These are phyloP conservation scores for Echites panduratus DNA, from an alignment of 257 asterid species.

Conservation along the genomic window DNA sequence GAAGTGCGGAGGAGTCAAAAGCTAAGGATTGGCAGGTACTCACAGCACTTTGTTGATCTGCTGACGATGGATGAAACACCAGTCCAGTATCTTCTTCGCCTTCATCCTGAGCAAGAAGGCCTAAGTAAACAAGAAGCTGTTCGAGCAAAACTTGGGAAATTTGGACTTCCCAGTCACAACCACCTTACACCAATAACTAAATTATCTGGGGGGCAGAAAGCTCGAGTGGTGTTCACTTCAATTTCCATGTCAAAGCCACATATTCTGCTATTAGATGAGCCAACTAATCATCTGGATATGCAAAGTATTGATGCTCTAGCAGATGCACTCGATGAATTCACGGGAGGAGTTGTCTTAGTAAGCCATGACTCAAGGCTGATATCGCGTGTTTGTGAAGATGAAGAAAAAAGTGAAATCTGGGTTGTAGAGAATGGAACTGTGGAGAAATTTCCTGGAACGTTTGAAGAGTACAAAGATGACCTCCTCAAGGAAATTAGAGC, in stretches of 20 bases:
- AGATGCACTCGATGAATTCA: conserved; percentile 67
- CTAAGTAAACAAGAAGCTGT: conserved; percentile 64
- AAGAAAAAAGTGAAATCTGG: conserved; percentile 59
- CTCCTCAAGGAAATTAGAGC: conserved; percentile 54
- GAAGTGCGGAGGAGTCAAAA: conserved; percentile 65
- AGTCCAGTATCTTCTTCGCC: conserved; percentile 59
- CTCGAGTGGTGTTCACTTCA: conserved; percentile 65
- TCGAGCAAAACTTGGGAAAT: conserved; percentile 65
- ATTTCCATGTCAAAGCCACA: conserved; percentile 72
- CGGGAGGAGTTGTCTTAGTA: conserved; percentile 62
- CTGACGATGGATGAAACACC: conserved; percentile 62
- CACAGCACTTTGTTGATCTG: conserved; percentile 70
- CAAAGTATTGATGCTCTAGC: conserved; percentile 69
- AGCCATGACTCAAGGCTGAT: conserved; percentile 69
- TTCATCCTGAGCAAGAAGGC: conserved; percentile 76
- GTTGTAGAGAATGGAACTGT: conserved; percentile 62
- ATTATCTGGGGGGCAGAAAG: conserved; percentile 65
- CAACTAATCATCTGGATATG: conserved; percentile 75
- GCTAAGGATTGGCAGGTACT: conserved; percentile 61
- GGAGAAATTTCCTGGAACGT: conserved; percentile 42
- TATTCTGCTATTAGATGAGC: conserved; percentile 60
- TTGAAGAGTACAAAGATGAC: conserved; percentile 66
- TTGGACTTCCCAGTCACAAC: conserved; percentile 71
- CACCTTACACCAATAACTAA: conserved; percentile 59
- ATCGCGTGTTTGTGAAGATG: conserved; percentile 57